phyloP scores from a whole-genome alignment of 2,329 filamentous ascomycete genomes.

The Aspergillus pseudoterreus region DNA sequence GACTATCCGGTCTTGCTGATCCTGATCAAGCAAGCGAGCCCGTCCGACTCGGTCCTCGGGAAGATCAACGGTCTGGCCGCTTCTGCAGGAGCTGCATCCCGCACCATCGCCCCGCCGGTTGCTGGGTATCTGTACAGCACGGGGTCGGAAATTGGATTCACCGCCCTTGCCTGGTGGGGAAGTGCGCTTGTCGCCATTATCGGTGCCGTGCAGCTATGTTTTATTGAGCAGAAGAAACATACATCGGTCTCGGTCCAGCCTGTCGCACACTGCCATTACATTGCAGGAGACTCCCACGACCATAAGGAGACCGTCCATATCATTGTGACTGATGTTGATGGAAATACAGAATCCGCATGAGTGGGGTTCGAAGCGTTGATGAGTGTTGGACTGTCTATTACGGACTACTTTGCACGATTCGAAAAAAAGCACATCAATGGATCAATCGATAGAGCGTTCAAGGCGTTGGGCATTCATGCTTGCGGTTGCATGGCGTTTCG shows the following conservation, averaged over 20 bases:
- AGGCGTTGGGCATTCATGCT: background rate
- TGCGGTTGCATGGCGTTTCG: conserved; percentile 7
- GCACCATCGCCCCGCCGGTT: conserved; percentile 66
- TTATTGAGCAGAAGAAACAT: conserved; percentile 49
- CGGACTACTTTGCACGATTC: background rate
- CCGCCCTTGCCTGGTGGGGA: conserved; percentile 62
- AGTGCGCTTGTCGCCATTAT: conserved; percentile 54
- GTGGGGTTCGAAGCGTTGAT: background rate
- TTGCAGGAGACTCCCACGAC: conserved; percentile 12
- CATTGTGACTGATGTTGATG: conserved; percentile 24
- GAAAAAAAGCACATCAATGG: background rate
- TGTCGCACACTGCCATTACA: conserved; percentile 26
- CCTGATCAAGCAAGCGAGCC: conserved; percentile 68
- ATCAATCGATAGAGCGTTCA: background rate
- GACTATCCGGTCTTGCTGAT: conserved; percentile 67
- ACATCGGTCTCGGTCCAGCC: conserved; percentile 37
- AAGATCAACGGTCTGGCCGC: conserved; percentile 71
- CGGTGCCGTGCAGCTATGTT: conserved; percentile 55
- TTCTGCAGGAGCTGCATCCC: conserved; percentile 65
- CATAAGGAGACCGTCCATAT: conserved; percentile 27
- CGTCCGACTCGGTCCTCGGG: conserved; percentile 59
- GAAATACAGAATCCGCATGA: background rate
- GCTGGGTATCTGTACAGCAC: conserved; percentile 65
- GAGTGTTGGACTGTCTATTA: background rate
- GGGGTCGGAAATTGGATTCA: conserved; percentile 55